Evolutionary conservation across 768 basidiomycete genomes (phyloP), one percentile per base, ranked within the genome.

Genomic region (Calocybe cyanea): DNA sequence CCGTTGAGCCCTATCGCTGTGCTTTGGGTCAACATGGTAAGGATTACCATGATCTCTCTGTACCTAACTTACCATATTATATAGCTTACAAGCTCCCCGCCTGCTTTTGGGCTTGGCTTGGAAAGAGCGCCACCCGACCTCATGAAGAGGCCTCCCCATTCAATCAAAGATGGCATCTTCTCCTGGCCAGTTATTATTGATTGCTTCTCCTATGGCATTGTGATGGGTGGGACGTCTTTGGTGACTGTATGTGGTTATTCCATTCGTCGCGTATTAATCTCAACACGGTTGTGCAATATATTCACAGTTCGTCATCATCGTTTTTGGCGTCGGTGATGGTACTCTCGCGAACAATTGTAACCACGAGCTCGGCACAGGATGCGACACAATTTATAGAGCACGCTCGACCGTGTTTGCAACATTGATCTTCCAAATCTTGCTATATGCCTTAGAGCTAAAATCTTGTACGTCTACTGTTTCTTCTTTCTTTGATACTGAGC

Each of bases 101-200:
- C 78, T 10, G 78, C 78, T 1, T 71, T 81, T 46, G 78, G 77
- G 13, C 67, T 81, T 17, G 79, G 79, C 10, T 51, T 76, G 13
- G 72, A 79, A 54, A 63, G 64, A n/a, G 72, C 79, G 2, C 69
- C 75, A 1, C 34, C 56, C 3, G 75, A 81, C 52, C 63, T 79
- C 15, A 79, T 81, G 77, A 65, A 61, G 37, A 62, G 63, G 42
- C 70, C 69, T 0, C 76, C 78, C 0, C 69, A 70, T 48, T 58
- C 60, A 2, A 49, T 62, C 18, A 66, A 65, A 41, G 60, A 60
- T 10, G 68, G 70, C 48, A 58, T 70, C 20, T 70, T 71, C 44
- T 60, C 66, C 5, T 68, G 64, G 65, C 61, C 65, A 9, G 53
- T 70, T 10, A 66, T 70, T 38, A 52, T 67, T 21, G 69, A 69